Evolutionary conservation across 768 basidiomycete genomes (phyloP).

Genomic region (Lentinula raphanica): DNA sequence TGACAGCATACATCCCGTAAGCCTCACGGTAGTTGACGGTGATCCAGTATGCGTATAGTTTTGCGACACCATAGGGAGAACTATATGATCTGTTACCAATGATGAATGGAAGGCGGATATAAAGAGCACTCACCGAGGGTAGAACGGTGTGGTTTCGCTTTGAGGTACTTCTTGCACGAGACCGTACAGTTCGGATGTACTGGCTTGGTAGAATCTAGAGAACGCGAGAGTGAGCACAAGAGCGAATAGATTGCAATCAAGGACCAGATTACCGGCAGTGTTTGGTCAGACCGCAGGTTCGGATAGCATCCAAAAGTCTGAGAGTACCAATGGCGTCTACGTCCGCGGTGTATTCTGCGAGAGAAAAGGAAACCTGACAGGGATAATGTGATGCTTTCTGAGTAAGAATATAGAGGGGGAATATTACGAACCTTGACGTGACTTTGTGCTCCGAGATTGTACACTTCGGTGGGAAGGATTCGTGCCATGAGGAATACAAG

Average conservation of each 20-base stretch:
- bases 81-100: no score
- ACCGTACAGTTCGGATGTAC: constrained; percentile 95
- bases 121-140: constrained; percentile 55
- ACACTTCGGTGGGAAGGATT: constrained; percentile 93
- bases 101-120: background rate
- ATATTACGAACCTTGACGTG: constrained; percentile 67
- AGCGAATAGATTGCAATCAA: background rate
- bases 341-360: constrained; percentile 98
- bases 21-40: constrained; percentile 91
- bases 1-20: constrained; percentile 94
- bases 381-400: no score
- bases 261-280: constrained; percentile 50
- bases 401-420: background rate
- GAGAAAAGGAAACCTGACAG: constrained; percentile 84
- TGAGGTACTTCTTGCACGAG: constrained; percentile 96
- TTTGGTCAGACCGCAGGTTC: constrained; percentile 91
- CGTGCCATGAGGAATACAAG: constrained; percentile 94
- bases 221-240: background rate
- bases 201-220: constrained; percentile 86
- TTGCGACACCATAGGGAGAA: constrained; percentile 93
- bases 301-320: constrained; percentile 91
- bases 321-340: constrained; percentile 95
- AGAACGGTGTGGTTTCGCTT: constrained; percentile 94
- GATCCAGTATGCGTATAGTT: constrained; percentile 90
- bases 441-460: constrained; percentile 96